Evolutionary conservation across 2,329 filamentous ascomycete genomes (phyloP), one percentile per base, ranked within the genome.

Genomic region (Coniochaeta ligniaria): DNA sequence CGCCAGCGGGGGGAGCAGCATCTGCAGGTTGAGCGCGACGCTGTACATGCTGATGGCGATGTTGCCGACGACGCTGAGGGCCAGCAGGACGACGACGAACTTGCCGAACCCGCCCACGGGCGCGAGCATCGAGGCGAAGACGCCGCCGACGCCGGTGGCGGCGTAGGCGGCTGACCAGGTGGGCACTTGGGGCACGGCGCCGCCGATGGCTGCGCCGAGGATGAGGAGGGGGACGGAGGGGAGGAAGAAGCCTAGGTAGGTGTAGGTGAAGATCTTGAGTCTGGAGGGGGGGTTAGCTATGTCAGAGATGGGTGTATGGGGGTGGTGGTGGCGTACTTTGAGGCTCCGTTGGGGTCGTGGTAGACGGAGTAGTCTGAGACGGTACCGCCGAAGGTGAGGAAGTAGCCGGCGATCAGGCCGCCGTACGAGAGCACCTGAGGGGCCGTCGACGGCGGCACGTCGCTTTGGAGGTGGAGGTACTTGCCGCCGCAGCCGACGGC

Each of bases 291-390:
- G 61, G 38, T 64, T 61, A 62, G 11, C 24, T 31, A 26, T 16
- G 6, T 26, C n/a, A 26, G 11, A 33, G 11, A 3, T 12, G 50
- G n/a, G 9, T 12, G 50, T 33, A 5, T 2, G 26, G 14, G 50
- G 24, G 9, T 3, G 7, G 47, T 12, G 47, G 47, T 36, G 14
- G 65, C 73, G 62, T 69, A 77, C 68, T 75, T 72, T 59, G 79
- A 74, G 7, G 71, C 75, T 0, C 61, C 43, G 26, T 71, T 68
- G 4, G 80, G 77, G 57, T 76, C 73, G 69, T 83, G 79, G 65
- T 86, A 86, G 9, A 80, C 80, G n/a, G 79, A 78, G 62, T 83
- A 84, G 64, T 86, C 83, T n/a, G 80, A 82, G 0, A 77, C 78
- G 4, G 80, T 80, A 2, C 79, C 80, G 9, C 78, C 81, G 67